These are phyloP conservation scores for Capsicum rhomboideum DNA, from an alignment of 257 asterid genomes.

Conservation along the genomic window DNA sequence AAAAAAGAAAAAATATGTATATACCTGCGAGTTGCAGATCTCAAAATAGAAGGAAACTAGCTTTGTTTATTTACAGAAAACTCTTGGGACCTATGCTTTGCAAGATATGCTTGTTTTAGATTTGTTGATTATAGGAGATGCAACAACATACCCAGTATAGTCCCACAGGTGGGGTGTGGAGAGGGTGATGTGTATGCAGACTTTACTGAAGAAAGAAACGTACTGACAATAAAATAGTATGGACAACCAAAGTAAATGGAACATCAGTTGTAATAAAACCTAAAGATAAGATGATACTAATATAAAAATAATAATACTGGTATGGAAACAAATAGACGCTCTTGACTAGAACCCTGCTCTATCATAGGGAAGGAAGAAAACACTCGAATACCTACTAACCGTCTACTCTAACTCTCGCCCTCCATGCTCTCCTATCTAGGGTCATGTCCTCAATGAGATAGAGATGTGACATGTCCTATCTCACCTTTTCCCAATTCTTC, in stretches of 20 bases:
- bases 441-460: too few relatives aligned
- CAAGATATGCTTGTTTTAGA: neutral
- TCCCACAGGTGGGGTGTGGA: neutral
- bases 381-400: too few relatives aligned
- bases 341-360: neutral
- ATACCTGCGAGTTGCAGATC: neutral
- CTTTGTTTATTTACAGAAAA: neutral
- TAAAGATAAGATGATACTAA: neutral
- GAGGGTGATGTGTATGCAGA: neutral
- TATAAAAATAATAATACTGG: neutral
- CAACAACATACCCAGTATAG: neutral
- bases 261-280: neutral
- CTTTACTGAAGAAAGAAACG: neutral
- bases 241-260: neutral
- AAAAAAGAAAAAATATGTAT: neutral
- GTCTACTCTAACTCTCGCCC: too few relatives aligned
- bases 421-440: too few relatives aligned
- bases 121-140: neutral
- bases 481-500: too few relatives aligned
- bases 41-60: neutral
- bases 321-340: neutral
- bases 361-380: too few relatives aligned
- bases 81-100: too few relatives aligned
- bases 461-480: too few relatives aligned
- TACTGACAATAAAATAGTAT: neutral